Conservation (phyloP, 306 rosid species). For the Citrullus amarus region DNA sequence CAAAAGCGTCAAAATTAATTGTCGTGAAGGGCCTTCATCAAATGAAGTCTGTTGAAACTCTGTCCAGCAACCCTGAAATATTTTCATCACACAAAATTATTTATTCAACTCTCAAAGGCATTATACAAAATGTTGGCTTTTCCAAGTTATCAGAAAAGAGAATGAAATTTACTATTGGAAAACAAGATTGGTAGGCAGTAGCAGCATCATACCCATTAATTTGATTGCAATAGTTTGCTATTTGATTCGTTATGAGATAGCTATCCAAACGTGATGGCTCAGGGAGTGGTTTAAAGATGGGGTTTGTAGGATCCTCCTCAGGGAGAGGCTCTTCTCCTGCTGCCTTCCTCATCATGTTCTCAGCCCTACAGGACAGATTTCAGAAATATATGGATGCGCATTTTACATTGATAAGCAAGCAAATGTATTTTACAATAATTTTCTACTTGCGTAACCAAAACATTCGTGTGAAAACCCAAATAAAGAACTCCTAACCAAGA, state of each 20-base stretch:
- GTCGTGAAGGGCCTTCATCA: constrained; percentile 11
- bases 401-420: background rate
- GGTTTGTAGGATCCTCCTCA: constrained; percentile 91
- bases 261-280: constrained; percentile 97
- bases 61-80: constrained; percentile 10
- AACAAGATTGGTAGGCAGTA: background rate
- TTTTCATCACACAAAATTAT: background rate
- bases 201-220: constrained; percentile 65
- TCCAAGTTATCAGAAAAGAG: background rate
- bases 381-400: background rate
- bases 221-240: constrained; percentile 91
- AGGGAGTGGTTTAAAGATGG: constrained; percentile 63
- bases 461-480: background rate
- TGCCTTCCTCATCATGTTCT: constrained; percentile 62
- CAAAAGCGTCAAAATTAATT: background rate
- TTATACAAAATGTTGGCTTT: background rate
- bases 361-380: constrained; percentile 37
- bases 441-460: background rate
- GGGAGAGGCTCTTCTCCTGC: constrained; percentile 90
- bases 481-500: background rate
- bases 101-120: background rate
- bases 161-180: background rate
- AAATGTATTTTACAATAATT: background rate
- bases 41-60: constrained; percentile 9
- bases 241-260: constrained; percentile 89